A percentile compares a stretch with the other conserved stretches of the same genome.
These are phyloP conservation scores for Colletotrichum tofieldiae DNA, from an alignment of 2,329 filamentous ascomycete species.

Conservation along the genomic window DNA sequence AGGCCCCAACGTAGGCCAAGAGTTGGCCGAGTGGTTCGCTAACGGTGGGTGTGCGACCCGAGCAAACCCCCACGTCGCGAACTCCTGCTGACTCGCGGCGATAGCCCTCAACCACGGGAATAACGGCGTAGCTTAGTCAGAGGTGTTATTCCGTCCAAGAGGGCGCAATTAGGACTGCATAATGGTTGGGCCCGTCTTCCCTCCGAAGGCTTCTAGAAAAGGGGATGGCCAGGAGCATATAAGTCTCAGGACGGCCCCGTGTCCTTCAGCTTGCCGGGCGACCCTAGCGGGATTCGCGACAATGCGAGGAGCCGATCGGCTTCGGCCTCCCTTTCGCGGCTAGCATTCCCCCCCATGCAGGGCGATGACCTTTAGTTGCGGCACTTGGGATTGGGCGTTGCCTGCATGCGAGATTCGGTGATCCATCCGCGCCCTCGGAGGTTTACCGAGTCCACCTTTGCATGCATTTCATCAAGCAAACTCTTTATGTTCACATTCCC, in stretches of 20 bases:
- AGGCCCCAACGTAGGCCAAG: conserved; percentile 36
- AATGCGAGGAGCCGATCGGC: conserved; percentile 20
- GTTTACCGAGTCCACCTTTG: conserved; percentile 33
- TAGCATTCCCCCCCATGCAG: conserved; percentile 4
- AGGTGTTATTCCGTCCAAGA: background rate
- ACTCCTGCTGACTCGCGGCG: conserved; percentile 37
- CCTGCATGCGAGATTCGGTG: conserved; percentile 33
- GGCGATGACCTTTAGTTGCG: conserved; percentile 9
- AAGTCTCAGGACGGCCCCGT: conserved; percentile 8
- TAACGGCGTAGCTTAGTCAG: background rate
- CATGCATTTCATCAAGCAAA: conserved; percentile 15
- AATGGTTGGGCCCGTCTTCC: background rate
- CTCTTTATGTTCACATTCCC: conserved; percentile 24
- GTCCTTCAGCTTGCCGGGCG: background rate
- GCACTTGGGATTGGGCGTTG: conserved; percentile 21
- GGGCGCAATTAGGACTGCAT: conserved; percentile 1
- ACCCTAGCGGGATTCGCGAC: conserved; percentile 15
- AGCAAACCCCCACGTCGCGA: conserved; percentile 39
- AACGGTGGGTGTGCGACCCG: conserved; percentile 19
- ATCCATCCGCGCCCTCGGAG: conserved; percentile 37
- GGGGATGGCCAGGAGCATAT: background rate
- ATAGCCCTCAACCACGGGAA: conserved; percentile 5
- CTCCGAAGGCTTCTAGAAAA: background rate
- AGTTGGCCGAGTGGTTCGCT: conserved; percentile 12
- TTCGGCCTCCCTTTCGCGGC: conserved; percentile 31